These are phyloP conservation scores for Choanephora cucurbitarum DNA, from an alignment of 371 early-diverging fungal genomes.

Conservation along the genomic window DNA sequence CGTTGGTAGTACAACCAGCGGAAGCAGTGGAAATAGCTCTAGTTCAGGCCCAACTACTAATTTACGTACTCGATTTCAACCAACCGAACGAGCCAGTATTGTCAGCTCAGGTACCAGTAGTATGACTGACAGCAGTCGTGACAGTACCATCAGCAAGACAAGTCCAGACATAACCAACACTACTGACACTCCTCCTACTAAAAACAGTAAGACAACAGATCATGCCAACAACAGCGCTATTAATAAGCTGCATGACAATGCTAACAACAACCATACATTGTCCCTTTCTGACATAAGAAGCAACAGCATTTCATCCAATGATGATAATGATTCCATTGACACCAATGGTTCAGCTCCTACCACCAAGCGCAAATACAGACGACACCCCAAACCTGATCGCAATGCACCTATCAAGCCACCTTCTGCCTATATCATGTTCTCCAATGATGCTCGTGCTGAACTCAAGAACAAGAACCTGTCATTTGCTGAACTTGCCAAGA, in stretches of 20 bases:
- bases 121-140: slow-evolving; percentile 1
- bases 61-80: background rate
- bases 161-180: background rate
- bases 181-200: background rate
- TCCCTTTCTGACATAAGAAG: background rate
- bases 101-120: slow-evolving; percentile 10
- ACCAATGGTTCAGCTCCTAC: slow-evolving; percentile 16
- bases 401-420: slow-evolving; percentile 53
- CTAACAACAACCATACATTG: background rate
- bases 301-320: slow-evolving; percentile 27
- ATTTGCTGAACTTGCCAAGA: slow-evolving; percentile 48
- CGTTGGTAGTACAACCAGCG: slow-evolving; percentile 14
- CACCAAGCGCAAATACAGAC: slow-evolving; percentile 46
- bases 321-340: slow-evolving; percentile 26
- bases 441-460: slow-evolving; percentile 43
- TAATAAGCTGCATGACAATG: background rate
- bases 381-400: slow-evolving; percentile 52
- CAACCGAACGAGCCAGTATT: slow-evolving; percentile 14
- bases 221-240: slow-evolving; percentile 15
- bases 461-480: slow-evolving; percentile 37
- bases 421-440: slow-evolving; percentile 57
- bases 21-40: slow-evolving; percentile 14
- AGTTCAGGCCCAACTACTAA: slow-evolving; percentile 7
- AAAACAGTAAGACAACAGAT: background rate
- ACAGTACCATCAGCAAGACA: background rate